Base-by-base conservation (phyloP, 345 rosid species). In the Balakata baccata region DNA sequence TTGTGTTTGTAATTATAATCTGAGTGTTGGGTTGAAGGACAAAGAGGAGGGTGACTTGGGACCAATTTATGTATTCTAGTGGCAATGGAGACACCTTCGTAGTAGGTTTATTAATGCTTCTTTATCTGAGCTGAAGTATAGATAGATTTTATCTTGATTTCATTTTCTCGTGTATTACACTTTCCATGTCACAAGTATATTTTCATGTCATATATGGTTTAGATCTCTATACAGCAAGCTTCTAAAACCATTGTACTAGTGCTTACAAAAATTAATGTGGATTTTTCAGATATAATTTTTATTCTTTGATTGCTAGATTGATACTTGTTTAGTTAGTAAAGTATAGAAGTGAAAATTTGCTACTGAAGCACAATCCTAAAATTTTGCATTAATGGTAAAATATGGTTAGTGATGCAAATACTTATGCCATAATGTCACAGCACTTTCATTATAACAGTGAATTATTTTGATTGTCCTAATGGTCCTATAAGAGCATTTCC, bases 31-130 rank as follows among this genome's bases (percentile, higher is more conserved):
- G 61, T 69, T 93, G 81, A 83, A 75, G 52, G 95, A 85, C 38
- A 84, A 92, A 72, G 98, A 91, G 78, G 98, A 87, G 76, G 96
- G 94, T 80, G 60, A 93, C 83, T 83, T 91, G 37, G 98, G 98
- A 64, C 96, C 97, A 23, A 85, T 93, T 29, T 91, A 91, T 83
- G 96, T 97, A 56, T 93, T 93, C 81, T n/a, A n/a, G n/a, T n/a
- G n/a, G n/a, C 98, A 93, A 74, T 93, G 97, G 96, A 89, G 98
- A 72, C 94, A 91, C 81, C 91, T 89, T 85, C 97, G 97, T 60
- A 94, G 97, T 43, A 87, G 88, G 97, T 93, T 72, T 51, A 84
- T 53, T 5, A 2, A 4, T 10, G 34, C 14, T 60, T 18, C 34
- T 16, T n/a, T n/a, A n/a, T n/a, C n/a, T n/a, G n/a, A n/a, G n/a